Conservation (phyloP, 2,329 filamentous ascomycete genomes). For the Trichoderma arundinaceum region DNA sequence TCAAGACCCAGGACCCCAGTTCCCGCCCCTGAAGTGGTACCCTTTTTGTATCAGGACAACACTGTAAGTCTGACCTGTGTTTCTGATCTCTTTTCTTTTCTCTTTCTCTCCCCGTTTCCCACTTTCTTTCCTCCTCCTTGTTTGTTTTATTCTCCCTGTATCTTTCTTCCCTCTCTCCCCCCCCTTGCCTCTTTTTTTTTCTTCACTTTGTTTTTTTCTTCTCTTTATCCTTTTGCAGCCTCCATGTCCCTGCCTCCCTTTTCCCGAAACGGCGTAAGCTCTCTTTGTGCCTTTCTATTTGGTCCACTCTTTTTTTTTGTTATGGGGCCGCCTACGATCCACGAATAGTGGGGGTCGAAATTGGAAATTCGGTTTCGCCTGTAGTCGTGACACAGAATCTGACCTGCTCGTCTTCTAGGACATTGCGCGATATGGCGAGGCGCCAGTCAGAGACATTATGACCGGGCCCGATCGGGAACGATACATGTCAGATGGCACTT, state of each 20-base stretch:
- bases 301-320: slow-evolving; percentile 27
- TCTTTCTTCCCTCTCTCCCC: not conserved
- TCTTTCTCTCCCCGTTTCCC: slow-evolving; percentile 4
- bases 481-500: slow-evolving; percentile 56
- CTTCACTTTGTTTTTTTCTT: slow-evolving; percentile 6
- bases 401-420: slow-evolving; percentile 57
- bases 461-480: slow-evolving; percentile 73
- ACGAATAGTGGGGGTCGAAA: slow-evolving; percentile 26
- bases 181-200: slow-evolving; percentile 31
- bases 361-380: slow-evolving; percentile 18
- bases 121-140: slow-evolving; percentile 25
- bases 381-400: slow-evolving; percentile 31
- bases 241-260: slow-evolving; percentile 24
- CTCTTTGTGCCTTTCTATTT: slow-evolving; percentile 16
- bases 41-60: slow-evolving; percentile 90
- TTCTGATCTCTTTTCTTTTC: slow-evolving; percentile 35
- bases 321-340: slow-evolving; percentile 28
- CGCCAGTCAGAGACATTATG: slow-evolving; percentile 73
- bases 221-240: slow-evolving; percentile 8
- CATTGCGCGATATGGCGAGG: slow-evolving; percentile 77
- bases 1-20: slow-evolving; percentile 84
- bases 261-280: slow-evolving; percentile 29
- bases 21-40: slow-evolving; percentile 90
- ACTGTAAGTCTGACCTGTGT: slow-evolving; percentile 60
- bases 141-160: slow-evolving; percentile 5